Conservation (phyloP, 2,329 filamentous ascomycete species). For the Aspergillus ochraceus region DNA sequence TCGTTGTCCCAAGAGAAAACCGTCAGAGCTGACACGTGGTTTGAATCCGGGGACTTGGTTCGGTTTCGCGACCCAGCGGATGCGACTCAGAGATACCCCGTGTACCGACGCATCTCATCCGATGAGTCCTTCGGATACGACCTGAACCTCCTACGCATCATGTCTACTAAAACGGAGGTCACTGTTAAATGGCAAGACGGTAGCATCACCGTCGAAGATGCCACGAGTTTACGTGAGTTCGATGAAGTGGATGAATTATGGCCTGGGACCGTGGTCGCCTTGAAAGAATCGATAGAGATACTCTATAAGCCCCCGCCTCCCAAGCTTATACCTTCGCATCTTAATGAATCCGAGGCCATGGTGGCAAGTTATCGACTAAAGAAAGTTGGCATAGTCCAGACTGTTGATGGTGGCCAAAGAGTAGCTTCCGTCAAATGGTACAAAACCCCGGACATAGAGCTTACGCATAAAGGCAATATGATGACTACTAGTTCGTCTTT, state of each 20-base stretch:
- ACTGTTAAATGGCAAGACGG: conserved; percentile 62
- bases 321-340: not conserved
- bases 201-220: conserved; percentile 48
- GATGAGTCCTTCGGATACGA: conserved; percentile 56
- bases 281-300: conserved; percentile 41
- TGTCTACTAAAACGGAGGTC: conserved; percentile 50
- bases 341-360: not conserved
- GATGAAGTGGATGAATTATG: conserved; percentile 51
- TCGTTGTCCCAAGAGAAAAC: not conserved
- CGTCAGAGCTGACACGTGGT: conserved; percentile 28
- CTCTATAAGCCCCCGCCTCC: conserved; percentile 2
- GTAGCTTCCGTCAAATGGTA: conserved; percentile 60
- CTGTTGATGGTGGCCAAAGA: conserved; percentile 55
- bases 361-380: conserved; percentile 32
- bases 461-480: conserved; percentile 31
- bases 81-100: conserved; percentile 55
- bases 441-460: conserved; percentile 35
- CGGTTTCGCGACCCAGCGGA: conserved; percentile 55
- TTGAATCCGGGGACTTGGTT: conserved; percentile 51
- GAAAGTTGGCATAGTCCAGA: conserved; percentile 58
- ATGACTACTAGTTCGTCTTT: conserved; percentile 46
- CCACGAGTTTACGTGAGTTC: conserved; percentile 40
- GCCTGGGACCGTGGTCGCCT: conserved; percentile 57
- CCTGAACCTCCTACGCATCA: conserved; percentile 57
- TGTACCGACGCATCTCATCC: conserved; percentile 46